Conservation (phyloP, 2,329 filamentous ascomycete genomes). For the Stachybotrys echinatus region DNA sequence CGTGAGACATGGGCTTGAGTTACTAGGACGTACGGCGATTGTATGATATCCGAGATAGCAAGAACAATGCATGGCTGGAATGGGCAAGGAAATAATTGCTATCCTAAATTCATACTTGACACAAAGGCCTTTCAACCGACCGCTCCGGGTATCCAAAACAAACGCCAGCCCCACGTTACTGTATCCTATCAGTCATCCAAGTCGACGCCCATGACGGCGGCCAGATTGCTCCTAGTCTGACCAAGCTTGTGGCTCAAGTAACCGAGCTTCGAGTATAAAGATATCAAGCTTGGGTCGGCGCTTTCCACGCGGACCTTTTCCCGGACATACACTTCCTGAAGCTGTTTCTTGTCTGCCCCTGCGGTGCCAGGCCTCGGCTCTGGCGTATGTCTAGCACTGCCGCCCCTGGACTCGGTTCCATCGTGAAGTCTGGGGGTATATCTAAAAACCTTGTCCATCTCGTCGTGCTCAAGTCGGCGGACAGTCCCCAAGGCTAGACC, state of each 20-base stretch:
- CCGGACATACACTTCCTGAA: slow-evolving; percentile 69
- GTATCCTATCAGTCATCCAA: slow-evolving; percentile 9
- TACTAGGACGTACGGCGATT: background rate
- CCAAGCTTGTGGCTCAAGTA: slow-evolving; percentile 70
- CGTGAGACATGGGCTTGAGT: background rate
- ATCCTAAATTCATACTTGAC: background rate
- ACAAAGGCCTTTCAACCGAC: background rate
- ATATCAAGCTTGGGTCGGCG: slow-evolving; percentile 81
- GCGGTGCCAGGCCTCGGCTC: slow-evolving; percentile 13
- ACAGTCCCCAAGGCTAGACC: slow-evolving; percentile 64
- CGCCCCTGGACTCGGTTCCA: slow-evolving; percentile 15
- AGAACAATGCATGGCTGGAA: background rate
- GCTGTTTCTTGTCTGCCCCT: slow-evolving; percentile 12
- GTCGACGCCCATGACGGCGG: slow-evolving; percentile 68
- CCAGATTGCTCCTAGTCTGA: slow-evolving; percentile 65
- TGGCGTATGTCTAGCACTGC: slow-evolving; percentile 16
- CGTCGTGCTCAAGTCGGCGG: slow-evolving; percentile 66
- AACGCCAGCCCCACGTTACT: background rate
- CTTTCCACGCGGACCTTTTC: slow-evolving; percentile 89
- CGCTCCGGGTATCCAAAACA: background rate
- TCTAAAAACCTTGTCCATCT: slow-evolving; percentile 70
- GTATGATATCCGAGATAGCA: background rate
- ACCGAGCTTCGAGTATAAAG: slow-evolving; percentile 75
- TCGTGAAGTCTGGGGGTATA: slow-evolving; percentile 40
- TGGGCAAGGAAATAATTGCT: background rate